Evolutionary conservation across 2,329 filamentous ascomycete genomes (phyloP), one percentile per base, ranked within the genome.

Genomic region (Podosphaera xanthii): DNA sequence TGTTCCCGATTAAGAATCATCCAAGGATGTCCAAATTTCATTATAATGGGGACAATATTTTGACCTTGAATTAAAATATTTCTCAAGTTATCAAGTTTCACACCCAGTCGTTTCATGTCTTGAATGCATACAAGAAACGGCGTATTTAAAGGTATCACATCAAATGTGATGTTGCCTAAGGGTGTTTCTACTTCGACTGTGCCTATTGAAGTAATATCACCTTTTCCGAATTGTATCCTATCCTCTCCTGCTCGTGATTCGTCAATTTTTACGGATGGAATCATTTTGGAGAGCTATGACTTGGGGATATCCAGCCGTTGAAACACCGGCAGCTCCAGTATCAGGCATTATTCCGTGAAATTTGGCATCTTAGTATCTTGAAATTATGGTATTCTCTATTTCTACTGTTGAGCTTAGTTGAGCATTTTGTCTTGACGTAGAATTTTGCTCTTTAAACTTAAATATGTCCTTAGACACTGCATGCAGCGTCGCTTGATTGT

Each of bases 1-100:
- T 42, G 4, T 14, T 57, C 36, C 40, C 7, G 22, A 44, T 30
- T 9, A 9, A 57, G 22, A 1, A 42, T 9, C 54, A 57, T 57
- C 54, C 54, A 57, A 10, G 54, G 35, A 35, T 57, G 54, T 30
- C 54, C 54, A 44, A 57, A 57, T 33, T 57, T 57, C 3, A 57
- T 57, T 3, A 44, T 30, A 44, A 57, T 14, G 9, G 52, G 52
- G n/a, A 38, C 22, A 4, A 40, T 10, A 9, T 57, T 42, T 2
- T 56, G 2, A 7, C 14, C 34, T 56, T 56, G 53, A 38, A 55
- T 55, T n/a, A 55, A 14, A 8, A 42, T 4, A 44, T 57, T 57
- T 36, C 33, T 4, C 31, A 57, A n/a, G 14, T 54, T 38, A 12
- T 57, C 36, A 14, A 57, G n/a, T 44, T 7, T 57, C 3, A 42